These are phyloP conservation scores for Ciborinia camelliae DNA, from an alignment of 2,329 filamentous ascomycete species.

Conservation along the genomic window DNA sequence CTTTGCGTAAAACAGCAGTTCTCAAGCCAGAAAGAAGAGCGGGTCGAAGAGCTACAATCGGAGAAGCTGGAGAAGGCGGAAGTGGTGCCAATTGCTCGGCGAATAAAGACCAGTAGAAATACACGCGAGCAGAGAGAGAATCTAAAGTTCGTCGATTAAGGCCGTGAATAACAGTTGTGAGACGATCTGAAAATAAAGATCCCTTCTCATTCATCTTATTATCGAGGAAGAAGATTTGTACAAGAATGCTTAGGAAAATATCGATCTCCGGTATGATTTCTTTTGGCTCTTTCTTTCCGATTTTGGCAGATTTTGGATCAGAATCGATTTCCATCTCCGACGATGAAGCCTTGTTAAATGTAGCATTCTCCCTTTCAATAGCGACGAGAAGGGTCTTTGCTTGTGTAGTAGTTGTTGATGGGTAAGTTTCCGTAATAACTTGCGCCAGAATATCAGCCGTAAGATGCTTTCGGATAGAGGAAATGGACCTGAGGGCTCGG, in stretches of 20 bases:
- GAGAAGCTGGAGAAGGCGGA: constrained; percentile 83
- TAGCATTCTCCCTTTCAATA: constrained; percentile 63
- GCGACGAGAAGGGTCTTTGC: constrained; percentile 68
- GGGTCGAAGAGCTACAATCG: constrained; percentile 81
- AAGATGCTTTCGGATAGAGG: constrained; percentile 88
- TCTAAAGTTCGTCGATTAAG: constrained; percentile 93
- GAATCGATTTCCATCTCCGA: constrained; percentile 72
- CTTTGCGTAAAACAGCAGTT: constrained; percentile 94
- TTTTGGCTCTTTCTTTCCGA: constrained; percentile 62
- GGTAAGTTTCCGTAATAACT: constrained; percentile 78
- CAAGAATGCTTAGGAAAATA: constrained; percentile 80
- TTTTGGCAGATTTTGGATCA: constrained; percentile 57
- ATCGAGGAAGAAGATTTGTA: constrained; percentile 87
- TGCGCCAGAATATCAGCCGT: constrained; percentile 76
- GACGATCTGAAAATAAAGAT: constrained; percentile 75
- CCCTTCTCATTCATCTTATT: constrained; percentile 76
- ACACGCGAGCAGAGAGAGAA: constrained; percentile 88
- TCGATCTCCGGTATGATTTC: constrained; percentile 84
- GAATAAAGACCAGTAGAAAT: constrained; percentile 97
- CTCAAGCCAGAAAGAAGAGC: constrained; percentile 82
- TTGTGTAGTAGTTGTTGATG: constrained; percentile 54
- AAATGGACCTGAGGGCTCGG: constrained; percentile 90
- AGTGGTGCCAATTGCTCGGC: constrained; percentile 85
- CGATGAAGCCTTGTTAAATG: constrained; percentile 55
- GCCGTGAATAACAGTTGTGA: constrained; percentile 80